These are phyloP conservation scores for Phaffia rhodozyma DNA, from an alignment of 1,284 basidiomycete species.

Conservation along the genomic window DNA sequence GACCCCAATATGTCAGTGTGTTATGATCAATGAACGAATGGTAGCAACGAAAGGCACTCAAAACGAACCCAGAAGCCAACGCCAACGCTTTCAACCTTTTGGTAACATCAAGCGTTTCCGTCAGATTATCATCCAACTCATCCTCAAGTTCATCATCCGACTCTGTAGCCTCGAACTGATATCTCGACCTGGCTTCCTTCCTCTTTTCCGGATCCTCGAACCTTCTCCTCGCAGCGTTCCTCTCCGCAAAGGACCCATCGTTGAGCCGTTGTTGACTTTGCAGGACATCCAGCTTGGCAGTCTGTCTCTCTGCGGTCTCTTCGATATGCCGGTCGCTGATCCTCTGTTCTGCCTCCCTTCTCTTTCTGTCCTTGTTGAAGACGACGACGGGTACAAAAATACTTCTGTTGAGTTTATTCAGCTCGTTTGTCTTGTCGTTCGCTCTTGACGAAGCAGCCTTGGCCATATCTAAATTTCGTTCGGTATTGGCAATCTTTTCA, in stretches of 20 bases:
- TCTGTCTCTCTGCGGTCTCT: conserved; percentile 73
- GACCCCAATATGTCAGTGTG: neutral
- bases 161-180: conserved; percentile 86
- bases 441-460: conserved; percentile 82
- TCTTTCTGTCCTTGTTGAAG: conserved; percentile 85
- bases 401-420: conserved; percentile 67
- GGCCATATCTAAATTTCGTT: conserved; percentile 86
- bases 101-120: conserved; percentile 72
- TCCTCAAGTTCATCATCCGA: conserved; percentile 82
- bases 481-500: conserved; percentile 72
- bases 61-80: conserved; percentile 42
- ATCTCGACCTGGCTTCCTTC: conserved; percentile 66
- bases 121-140: conserved; percentile 78
- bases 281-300: conserved; percentile 69
- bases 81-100: conserved; percentile 76
- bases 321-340: conserved; percentile 77
- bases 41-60: too few relatives aligned
- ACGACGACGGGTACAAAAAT: conserved; percentile 88
- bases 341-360: conserved; percentile 79
- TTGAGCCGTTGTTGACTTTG: conserved; percentile 49
- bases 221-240: neutral
- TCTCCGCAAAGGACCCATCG: conserved; percentile 3
- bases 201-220: neutral
- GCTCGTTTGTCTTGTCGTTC: conserved; percentile 85
- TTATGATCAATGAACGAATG: neutral